phyloP scores from a whole-genome alignment of 768 basidiomycete species.

The Tricholoma sp. region DNA sequence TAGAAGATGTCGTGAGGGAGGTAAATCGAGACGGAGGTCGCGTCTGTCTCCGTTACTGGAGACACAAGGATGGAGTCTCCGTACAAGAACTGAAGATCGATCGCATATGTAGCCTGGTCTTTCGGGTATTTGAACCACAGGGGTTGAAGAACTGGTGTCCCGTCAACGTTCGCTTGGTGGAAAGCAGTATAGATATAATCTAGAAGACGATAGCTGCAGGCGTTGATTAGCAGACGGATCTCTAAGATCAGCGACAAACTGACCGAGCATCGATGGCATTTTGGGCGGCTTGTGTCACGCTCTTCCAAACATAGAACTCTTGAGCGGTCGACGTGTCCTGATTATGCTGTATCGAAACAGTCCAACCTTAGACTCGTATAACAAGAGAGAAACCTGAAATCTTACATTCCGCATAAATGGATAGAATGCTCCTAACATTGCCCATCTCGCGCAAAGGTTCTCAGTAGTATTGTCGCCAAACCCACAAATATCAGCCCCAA shows the following conservation, averaged over 20 bases:
- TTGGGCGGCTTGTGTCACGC: conserved; percentile 51
- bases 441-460: conserved; percentile 70
- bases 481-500: conserved; percentile 72
- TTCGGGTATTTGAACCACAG: conserved; percentile 65
- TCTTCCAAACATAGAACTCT: conserved; percentile 65
- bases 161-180: conserved; percentile 50
- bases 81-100: conserved; percentile 68
- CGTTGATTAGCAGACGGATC: neutral
- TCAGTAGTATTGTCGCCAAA: conserved; percentile 62
- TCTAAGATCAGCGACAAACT: conserved; percentile 9
- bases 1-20: conserved; percentile 64
- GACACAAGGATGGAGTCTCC: conserved; percentile 64
- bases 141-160: conserved; percentile 62
- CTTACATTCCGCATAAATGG: conserved; percentile 76
- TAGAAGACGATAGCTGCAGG: conserved; percentile 52
- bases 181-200: conserved; percentile 73
- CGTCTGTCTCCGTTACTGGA: conserved; percentile 57
- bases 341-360: conserved; percentile 41
- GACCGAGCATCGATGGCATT: conserved; percentile 58
- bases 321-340: conserved; percentile 46
- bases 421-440: conserved; percentile 70
- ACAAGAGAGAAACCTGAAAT: neutral
- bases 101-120: conserved; percentile 50
- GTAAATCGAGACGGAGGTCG: conserved; percentile 55
- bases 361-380: neutral